A percentile compares a stretch with the other conserved stretches of the same genome.
Evolutionary conservation across 148 eudicot genomes (phyloP).

Genomic region (Arbutus unedo): DNA sequence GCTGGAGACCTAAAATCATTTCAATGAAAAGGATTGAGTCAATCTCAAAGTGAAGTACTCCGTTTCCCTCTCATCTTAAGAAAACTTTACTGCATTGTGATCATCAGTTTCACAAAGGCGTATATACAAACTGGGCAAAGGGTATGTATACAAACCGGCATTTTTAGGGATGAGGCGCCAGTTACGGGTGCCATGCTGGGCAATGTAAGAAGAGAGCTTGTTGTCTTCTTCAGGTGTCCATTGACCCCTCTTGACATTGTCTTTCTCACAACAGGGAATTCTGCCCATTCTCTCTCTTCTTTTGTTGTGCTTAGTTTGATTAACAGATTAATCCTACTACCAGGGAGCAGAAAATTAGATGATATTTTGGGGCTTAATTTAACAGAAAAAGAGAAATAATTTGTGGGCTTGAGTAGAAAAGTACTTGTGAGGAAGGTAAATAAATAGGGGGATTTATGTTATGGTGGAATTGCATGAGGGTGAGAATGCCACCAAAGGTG

Average conservation of each 20-base stretch:
- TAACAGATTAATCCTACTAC: not conserved
- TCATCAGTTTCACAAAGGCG: not conserved
- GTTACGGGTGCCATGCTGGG: constrained; percentile 89
- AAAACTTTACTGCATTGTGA: not conserved
- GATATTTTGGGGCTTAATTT: not conserved
- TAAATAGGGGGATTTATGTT: constrained; percentile 16
- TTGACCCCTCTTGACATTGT: constrained; percentile 89
- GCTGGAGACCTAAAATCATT: constrained; percentile 58
- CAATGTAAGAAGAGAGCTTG: constrained; percentile 91
- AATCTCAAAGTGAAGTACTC: not conserved
- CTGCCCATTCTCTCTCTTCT: constrained; percentile 51
- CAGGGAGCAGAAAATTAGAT: not conserved
- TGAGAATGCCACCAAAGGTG: constrained; percentile 44
- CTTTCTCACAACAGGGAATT: constrained; percentile 91
- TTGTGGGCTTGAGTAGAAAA: constrained; percentile 15
- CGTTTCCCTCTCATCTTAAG: too few species aligned
- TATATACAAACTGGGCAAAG: constrained; percentile 37
- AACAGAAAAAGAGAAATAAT: not conserved
- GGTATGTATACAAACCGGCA: constrained; percentile 46
- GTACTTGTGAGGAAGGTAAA: constrained; percentile 15
- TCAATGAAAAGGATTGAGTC: not conserved
- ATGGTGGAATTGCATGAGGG: constrained; percentile 4
- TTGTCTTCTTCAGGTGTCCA: constrained; percentile 99
- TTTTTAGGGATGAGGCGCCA: constrained; percentile 96
- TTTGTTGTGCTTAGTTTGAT: not conserved